These are phyloP conservation scores for Ustilago hordei DNA, from an alignment of 1,284 basidiomycete species.

Conservation along the genomic window DNA sequence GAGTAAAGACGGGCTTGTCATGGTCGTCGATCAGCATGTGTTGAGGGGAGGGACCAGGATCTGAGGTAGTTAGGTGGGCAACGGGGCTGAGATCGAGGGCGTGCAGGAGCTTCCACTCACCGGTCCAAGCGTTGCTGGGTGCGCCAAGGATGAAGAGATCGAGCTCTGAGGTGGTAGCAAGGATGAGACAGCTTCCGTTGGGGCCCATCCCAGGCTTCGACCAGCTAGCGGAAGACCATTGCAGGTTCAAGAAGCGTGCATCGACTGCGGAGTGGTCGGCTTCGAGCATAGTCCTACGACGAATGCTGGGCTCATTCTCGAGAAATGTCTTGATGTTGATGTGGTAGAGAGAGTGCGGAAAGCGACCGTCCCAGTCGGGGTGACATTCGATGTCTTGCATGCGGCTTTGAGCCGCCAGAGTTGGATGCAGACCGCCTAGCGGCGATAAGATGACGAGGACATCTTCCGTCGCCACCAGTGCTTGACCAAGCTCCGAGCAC, in stretches of 20 bases:
- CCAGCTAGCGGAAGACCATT: constrained; percentile 46
- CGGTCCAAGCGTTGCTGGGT: constrained; percentile 37
- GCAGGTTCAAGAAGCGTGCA: constrained; percentile 20
- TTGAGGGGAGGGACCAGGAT: background rate
- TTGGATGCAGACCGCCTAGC: constrained; percentile 20
- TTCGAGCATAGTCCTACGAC: constrained; percentile 31
- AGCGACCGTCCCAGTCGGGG: constrained; percentile 36
- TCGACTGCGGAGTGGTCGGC: constrained; percentile 37
- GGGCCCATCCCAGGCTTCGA: constrained; percentile 43
- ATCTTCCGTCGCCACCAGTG: constrained; percentile 38
- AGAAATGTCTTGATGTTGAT: constrained; percentile 43
- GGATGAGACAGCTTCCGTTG: constrained; percentile 40
- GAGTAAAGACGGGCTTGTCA: constrained; percentile 19
- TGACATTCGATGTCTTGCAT: constrained; percentile 38
- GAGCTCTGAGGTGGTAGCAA: constrained; percentile 39
- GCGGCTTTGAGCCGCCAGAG: constrained; percentile 22
- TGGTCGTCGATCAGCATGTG: background rate
- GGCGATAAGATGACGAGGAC: constrained; percentile 35
- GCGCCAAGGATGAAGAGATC: constrained; percentile 47
- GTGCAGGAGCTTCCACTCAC: constrained; percentile 37
- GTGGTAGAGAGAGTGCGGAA: constrained; percentile 40
- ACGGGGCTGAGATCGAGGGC: constrained; percentile 15
- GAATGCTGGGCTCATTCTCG: constrained; percentile 19
- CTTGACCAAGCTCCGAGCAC: constrained; percentile 45
- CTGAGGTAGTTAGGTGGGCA: constrained; percentile 1